Evolutionary conservation across 345 rosid genomes (phyloP).

Genomic region (Melaleuca quinquenervia): DNA sequence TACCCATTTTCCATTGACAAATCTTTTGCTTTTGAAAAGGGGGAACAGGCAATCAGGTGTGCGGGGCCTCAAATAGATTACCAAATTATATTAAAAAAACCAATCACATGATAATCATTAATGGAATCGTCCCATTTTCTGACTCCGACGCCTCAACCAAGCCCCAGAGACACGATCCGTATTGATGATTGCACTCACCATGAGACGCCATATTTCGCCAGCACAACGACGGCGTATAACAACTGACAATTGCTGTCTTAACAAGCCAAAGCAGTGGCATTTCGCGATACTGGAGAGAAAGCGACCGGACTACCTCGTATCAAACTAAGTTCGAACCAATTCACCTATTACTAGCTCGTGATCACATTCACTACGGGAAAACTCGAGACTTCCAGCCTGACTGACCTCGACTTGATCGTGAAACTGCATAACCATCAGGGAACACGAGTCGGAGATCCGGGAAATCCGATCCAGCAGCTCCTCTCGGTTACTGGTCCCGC

Average conservation of each 20-base stretch:
- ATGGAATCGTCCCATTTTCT: background rate
- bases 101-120: constrained; percentile 8
- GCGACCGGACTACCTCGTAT: background rate
- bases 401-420: constrained; percentile 54
- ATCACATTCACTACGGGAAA: background rate
- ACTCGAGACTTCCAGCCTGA: background rate
- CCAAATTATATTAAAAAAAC: background rate
- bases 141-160: background rate
- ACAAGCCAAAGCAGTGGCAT: background rate
- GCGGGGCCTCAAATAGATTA: background rate
- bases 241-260: background rate
- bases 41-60: background rate
- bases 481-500: constrained; percentile 25
- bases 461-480: constrained; percentile 37
- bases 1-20: background rate
- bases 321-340: background rate
- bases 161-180: background rate
- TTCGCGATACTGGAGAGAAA: background rate
- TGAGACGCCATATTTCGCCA: background rate
- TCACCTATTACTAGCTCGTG: background rate
- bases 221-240: background rate
- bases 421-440: constrained; percentile 63
- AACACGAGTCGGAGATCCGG: constrained; percentile 64
- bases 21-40: background rate
- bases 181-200: background rate